phyloP scores from a whole-genome alignment of 305 asterid species.

The Solanum aculeatissimum region DNA sequence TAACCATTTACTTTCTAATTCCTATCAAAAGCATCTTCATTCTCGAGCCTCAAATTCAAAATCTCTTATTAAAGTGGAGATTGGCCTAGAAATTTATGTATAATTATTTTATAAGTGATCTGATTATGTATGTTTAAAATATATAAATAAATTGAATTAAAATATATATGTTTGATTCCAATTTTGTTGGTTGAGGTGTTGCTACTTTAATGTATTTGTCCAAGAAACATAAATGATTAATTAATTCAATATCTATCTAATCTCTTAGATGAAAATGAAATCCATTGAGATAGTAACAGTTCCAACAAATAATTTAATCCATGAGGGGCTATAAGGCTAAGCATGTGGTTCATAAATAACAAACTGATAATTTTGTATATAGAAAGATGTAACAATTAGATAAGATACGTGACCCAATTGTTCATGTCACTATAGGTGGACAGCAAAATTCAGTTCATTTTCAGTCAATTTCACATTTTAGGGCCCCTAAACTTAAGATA shows the following conservation, averaged over 20 bases:
- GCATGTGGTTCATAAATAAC: background rate
- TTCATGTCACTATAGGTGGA: background rate
- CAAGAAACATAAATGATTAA: background rate
- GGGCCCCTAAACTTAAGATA: background rate
- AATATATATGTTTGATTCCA: background rate
- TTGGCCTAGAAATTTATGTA: background rate
- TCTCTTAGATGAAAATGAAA: background rate
- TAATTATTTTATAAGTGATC: background rate
- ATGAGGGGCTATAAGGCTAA: background rate
- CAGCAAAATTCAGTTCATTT: background rate
- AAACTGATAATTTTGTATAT: background rate
- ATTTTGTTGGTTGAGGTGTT: background rate
- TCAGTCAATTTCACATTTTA: background rate
- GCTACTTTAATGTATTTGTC: background rate
- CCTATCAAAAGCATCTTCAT: background rate
- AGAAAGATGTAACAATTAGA: background rate
- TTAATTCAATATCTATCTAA: background rate
- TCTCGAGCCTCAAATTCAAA: background rate
- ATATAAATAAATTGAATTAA: too few relatives aligned
- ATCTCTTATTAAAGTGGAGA: background rate
- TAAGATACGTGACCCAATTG: background rate
- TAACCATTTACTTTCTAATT: background rate
- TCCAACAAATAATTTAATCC: background rate
- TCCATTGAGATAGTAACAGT: background rate
- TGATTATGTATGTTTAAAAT: background rate